Percentiles rank a stretch among this genome's conserved stretches.
Evolutionary conservation across 2,329 filamentous ascomycete species (phyloP).

Genomic region (Teratosphaeria zuluensis): DNA sequence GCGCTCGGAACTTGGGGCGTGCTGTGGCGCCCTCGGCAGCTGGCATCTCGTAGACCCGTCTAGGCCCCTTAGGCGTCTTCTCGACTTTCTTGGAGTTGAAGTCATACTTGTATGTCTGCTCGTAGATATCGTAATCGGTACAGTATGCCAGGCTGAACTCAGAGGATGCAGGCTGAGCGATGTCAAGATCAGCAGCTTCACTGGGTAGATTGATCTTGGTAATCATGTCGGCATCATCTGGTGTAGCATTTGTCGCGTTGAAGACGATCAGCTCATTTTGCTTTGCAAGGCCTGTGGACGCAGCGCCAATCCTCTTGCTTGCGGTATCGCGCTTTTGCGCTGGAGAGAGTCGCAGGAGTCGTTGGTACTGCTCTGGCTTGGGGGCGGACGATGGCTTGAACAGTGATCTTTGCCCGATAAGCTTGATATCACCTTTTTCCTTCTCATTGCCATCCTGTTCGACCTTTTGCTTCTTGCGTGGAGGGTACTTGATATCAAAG

Average conservation of each 20-base stretch:
- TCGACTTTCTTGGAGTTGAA: conserved; percentile 31
- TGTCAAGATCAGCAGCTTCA: conserved; percentile 61
- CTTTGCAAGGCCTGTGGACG: conserved; percentile 64
- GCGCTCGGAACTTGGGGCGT: conserved; percentile 44
- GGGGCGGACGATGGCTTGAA: conserved; percentile 36
- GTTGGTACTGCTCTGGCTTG: conserved; percentile 51
- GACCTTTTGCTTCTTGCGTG: conserved; percentile 32
- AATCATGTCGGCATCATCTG: conserved; percentile 43
- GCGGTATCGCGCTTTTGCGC: conserved; percentile 41
- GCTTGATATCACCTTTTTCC: conserved; percentile 29
- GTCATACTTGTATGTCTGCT: conserved; percentile 49
- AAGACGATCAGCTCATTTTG: conserved; percentile 74
- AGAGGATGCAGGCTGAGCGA: conserved; percentile 52
- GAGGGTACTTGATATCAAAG: conserved; percentile 53
- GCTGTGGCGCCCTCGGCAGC: conserved; percentile 14
- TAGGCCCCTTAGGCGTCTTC: conserved; percentile 32
- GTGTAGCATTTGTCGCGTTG: conserved; percentile 49
- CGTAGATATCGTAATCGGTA: conserved; percentile 63
- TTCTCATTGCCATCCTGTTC: conserved; percentile 24
- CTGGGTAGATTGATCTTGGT: conserved; percentile 43
- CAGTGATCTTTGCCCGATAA: conserved; percentile 42
- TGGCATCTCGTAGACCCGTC: conserved; percentile 35
- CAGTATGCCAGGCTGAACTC: conserved; percentile 69
- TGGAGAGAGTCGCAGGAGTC: conserved; percentile 48
- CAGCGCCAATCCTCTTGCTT: conserved; percentile 59